A percentile compares a stretch with the other conserved stretches of the same genome.
These are phyloP conservation scores for Henckelia pumila DNA, from an alignment of 257 asterid species.

Conservation along the genomic window DNA sequence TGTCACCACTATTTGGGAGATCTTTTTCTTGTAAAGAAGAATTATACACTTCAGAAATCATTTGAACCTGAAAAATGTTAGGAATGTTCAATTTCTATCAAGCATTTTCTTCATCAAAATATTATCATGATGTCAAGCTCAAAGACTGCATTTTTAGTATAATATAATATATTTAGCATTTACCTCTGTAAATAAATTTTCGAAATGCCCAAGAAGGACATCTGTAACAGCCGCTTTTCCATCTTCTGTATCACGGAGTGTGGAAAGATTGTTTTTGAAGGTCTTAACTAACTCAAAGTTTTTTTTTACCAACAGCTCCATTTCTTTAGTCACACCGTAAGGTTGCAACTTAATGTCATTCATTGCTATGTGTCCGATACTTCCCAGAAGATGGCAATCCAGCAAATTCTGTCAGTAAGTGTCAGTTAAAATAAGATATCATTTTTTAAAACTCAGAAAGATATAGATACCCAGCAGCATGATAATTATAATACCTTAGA, in stretches of 20 bases:
- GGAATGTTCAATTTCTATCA: slow-evolving; percentile 7
- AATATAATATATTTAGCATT: slow-evolving; percentile 3
- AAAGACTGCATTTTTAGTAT: not conserved
- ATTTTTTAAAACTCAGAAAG: slow-evolving; percentile 6
- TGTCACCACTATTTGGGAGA: slow-evolving; percentile 27
- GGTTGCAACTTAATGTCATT: slow-evolving; percentile 53
- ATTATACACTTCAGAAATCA: slow-evolving; percentile 37
- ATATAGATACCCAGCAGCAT: not conserved
- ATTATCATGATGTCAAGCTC: too few relatives aligned
- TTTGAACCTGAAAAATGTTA: slow-evolving; percentile 52
- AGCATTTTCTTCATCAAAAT: slow-evolving; percentile 9
- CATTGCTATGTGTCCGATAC: slow-evolving; percentile 33
- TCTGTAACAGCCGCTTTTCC: slow-evolving; percentile 43
- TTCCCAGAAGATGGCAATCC: slow-evolving; percentile 70
- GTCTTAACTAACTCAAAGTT: slow-evolving; percentile 52
- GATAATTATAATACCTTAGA: slow-evolving; percentile 57
- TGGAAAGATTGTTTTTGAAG: slow-evolving; percentile 45
- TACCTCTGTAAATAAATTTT: slow-evolving; percentile 61
- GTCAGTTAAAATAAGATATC: slow-evolving; percentile 21
- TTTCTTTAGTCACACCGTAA: slow-evolving; percentile 62
- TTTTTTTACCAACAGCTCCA: slow-evolving; percentile 57
- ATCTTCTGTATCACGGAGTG: slow-evolving; percentile 36
- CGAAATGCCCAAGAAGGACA: slow-evolving; percentile 55
- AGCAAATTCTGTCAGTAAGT: slow-evolving; percentile 49
- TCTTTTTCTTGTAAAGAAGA: slow-evolving; percentile 33